These are phyloP conservation scores for Cystobasidium ongulense DNA, from an alignment of 768 basidiomycete genomes.

Conservation along the genomic window DNA sequence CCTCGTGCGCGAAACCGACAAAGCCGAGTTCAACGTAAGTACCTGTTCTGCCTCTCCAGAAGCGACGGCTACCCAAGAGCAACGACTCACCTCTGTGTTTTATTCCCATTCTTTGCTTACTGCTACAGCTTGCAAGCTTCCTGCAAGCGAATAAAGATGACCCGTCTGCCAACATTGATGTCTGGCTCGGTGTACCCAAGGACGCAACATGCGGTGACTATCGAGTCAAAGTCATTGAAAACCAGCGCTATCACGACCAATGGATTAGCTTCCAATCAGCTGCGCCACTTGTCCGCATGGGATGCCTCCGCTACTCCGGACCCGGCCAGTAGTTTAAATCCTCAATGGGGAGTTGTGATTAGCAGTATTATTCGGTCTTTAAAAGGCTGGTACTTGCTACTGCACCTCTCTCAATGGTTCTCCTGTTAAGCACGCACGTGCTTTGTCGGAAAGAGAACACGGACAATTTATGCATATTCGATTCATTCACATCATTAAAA, in stretches of 20 bases:
- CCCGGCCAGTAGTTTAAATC: no score
- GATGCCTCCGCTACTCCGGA: not conserved
- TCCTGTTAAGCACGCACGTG: no score
- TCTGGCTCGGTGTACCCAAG: not conserved
- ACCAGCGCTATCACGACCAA: not conserved
- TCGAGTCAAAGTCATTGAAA: slow-evolving; percentile 1
- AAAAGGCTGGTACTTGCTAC: no score
- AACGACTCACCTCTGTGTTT: not conserved
- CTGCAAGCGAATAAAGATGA: not conserved
- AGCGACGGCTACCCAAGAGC: not conserved
- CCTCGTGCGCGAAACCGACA: not conserved
- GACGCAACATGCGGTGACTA: not conserved
- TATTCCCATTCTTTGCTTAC: not conserved
- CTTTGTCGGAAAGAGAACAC: no score
- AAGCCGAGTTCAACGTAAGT: not conserved
- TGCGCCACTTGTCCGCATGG: not conserved
- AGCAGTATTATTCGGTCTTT: no score
- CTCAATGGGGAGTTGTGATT: no score
- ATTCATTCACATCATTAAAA: no score
- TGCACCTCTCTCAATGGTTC: no score
- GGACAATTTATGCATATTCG: no score
- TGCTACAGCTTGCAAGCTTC: not conserved
- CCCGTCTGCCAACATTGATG: not conserved
- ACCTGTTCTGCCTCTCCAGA: not conserved
- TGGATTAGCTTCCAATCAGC: not conserved